phyloP scores from a whole-genome alignment of 1,284 basidiomycete species.

The Irpex rosettiformis region DNA sequence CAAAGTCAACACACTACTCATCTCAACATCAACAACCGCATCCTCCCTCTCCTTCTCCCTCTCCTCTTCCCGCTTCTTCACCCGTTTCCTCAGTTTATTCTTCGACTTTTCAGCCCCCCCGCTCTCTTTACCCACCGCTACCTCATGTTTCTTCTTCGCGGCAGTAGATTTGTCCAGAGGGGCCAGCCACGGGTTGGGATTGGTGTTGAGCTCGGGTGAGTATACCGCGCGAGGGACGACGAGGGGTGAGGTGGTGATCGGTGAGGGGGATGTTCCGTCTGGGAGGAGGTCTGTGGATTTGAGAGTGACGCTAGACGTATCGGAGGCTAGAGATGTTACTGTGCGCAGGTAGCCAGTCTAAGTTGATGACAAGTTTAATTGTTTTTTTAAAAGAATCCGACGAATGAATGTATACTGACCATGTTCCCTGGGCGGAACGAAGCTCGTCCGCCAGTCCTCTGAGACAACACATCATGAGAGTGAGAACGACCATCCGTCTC shows the following conservation, averaged over 20 bases:
- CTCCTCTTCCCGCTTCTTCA: conserved; percentile 49
- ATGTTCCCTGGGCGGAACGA: conserved; percentile 48
- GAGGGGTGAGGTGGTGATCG: conserved; percentile 14
- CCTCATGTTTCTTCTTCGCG: conserved; percentile 65
- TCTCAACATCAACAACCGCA: conserved; percentile 72
- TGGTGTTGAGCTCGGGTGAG: conserved; percentile 6
- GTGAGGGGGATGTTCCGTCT: conserved; percentile 27
- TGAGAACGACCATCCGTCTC: conserved; percentile 31
- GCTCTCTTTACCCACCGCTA: conserved; percentile 63
- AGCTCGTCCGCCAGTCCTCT: conserved; percentile 58
- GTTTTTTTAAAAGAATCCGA: not conserved
- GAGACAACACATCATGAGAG: conserved; percentile 34
- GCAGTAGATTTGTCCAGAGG: conserved; percentile 30
- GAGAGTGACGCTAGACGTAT: conserved; percentile 67
- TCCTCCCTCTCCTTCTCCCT: conserved; percentile 64
- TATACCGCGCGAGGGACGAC: conserved; percentile 15
- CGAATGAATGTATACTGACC: conserved; percentile 27
- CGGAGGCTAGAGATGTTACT: conserved; percentile 49
- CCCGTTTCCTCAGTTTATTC: conserved; percentile 65
- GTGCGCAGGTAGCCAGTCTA: conserved; percentile 23
- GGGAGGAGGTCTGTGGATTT: conserved; percentile 54
- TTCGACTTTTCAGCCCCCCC: conserved; percentile 60
- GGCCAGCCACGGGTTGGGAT: conserved; percentile 72
- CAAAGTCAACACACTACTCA: conserved; percentile 49
- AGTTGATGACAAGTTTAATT: not conserved